phyloP scores from a whole-genome alignment of 2,329 filamentous ascomycete genomes.

The Ophiocordyceps camponoti-rufipedis region DNA sequence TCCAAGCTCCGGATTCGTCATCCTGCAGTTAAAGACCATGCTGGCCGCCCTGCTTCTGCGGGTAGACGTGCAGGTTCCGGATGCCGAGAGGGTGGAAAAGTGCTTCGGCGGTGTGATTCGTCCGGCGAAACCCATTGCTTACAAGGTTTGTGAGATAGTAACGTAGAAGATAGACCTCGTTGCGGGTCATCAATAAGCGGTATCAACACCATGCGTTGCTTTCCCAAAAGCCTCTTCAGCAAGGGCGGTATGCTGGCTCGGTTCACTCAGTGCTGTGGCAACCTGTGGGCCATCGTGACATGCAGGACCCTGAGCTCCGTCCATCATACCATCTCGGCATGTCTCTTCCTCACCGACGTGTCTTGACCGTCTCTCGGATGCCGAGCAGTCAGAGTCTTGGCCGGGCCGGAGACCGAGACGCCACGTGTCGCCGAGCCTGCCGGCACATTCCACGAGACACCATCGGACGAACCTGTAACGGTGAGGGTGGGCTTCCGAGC shows the following conservation, averaged over 20 bases:
- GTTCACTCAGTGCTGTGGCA: too few species aligned
- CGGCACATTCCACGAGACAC: neutral
- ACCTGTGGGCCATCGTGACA: too few species aligned
- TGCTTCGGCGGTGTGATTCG: slow-evolving; percentile 1
- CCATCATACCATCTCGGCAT: neutral
- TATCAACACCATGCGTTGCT: neutral
- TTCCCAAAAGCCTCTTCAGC: too few species aligned
- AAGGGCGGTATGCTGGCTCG: too few species aligned
- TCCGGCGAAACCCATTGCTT: neutral
- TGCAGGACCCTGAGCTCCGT: neutral
- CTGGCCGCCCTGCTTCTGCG: neutral
- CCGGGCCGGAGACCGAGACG: neutral
- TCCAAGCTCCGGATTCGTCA: slow-evolving; percentile 1
- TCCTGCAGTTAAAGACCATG: slow-evolving; percentile 2
- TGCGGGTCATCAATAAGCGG: too few species aligned
- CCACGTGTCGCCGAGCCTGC: neutral
- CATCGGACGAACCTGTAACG: neutral
- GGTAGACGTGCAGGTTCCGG: neutral
- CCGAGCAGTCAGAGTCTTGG: neutral
- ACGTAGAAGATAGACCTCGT: neutral
- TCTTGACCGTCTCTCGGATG: neutral
- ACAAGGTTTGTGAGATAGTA: neutral
- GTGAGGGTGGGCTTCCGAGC: neutral
- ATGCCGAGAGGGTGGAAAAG: slow-evolving; percentile 1
- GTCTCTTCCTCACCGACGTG: neutral